These are phyloP conservation scores for Bruguiera sexangula DNA, from an alignment of 345 rosid species.

Conservation along the genomic window DNA sequence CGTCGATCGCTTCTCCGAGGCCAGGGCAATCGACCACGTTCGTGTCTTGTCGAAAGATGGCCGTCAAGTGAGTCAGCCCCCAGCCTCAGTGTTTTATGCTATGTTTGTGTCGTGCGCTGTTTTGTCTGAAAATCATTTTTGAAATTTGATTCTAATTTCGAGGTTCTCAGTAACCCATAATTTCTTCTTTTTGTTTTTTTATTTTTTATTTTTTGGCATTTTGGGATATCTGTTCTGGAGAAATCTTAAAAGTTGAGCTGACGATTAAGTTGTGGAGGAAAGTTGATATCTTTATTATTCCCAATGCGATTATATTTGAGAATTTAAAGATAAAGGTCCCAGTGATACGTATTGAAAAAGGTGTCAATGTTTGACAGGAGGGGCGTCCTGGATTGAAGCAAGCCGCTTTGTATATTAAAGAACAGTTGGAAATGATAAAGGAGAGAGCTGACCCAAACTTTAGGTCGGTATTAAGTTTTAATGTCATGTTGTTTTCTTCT, in stretches of 20 bases:
- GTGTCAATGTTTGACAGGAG: conserved; percentile 44
- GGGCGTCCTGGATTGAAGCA: conserved; percentile 79
- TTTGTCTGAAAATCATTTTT: background rate
- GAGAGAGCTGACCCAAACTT: conserved; percentile 71
- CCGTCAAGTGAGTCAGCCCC: conserved; percentile 62
- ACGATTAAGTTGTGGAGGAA: background rate
- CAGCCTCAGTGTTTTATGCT: background rate
- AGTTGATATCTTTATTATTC: background rate
- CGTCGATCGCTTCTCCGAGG: conserved; percentile 88
- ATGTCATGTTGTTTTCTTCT: background rate
- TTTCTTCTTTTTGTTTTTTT: background rate
- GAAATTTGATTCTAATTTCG: too few relatives aligned
- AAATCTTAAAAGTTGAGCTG: too few relatives aligned
- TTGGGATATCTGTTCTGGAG: too few relatives aligned
- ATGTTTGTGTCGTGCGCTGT: background rate
- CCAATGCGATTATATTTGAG: background rate
- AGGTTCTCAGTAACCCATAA: background rate
- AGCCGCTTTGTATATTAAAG: conserved; percentile 77
- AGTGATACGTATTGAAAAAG: background rate
- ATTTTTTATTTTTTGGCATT: background rate
- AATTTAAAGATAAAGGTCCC: background rate
- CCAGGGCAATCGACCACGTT: conserved; percentile 82
- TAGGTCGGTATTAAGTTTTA: conserved; percentile 40
- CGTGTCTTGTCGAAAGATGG: conserved; percentile 63
- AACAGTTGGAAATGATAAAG: conserved; percentile 60